A percentile compares a stretch with the other conserved stretches of the same genome.
Evolutionary conservation across 257 asterid species (phyloP).

Genomic region (Nicotiana sylvestris): DNA sequence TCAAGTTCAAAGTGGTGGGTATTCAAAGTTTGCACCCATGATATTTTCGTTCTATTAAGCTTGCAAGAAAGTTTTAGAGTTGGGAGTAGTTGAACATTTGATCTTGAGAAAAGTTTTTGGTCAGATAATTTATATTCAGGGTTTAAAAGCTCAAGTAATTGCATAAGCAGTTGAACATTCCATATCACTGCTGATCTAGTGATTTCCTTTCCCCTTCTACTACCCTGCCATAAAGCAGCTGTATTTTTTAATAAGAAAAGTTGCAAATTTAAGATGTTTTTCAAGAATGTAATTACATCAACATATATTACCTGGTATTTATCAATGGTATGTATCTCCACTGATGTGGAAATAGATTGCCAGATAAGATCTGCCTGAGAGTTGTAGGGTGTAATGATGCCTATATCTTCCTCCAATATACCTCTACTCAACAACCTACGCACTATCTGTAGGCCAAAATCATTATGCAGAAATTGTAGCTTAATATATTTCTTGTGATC

Average conservation of each 20-base stretch:
- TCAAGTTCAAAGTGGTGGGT: background rate
- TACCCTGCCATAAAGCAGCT: background rate
- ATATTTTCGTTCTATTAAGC: background rate
- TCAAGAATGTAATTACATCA: background rate
- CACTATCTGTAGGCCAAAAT: conserved; percentile 38
- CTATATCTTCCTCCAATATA: conserved; percentile 65
- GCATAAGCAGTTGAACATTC: no score
- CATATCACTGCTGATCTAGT: background rate
- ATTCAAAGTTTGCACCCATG: conserved; percentile 2
- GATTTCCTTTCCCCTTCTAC: background rate
- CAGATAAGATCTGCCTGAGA: conserved; percentile 75
- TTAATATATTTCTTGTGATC: background rate
- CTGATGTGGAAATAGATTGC: conserved; percentile 51
- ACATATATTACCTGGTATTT: conserved; percentile 76
- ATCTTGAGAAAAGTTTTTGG: background rate
- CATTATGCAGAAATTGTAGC: background rate
- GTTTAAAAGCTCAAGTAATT: no score
- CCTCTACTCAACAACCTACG: conserved; percentile 54
- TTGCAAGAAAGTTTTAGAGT: background rate
- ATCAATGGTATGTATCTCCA: conserved; percentile 93
- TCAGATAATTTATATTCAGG: background rate
- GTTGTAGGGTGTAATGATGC: conserved; percentile 92
- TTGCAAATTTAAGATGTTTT: background rate
- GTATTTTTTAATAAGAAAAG: background rate
- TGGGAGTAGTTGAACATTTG: background rate